Evolutionary conservation across 2,329 filamentous ascomycete species (phyloP), one percentile per base, ranked within the genome.

Genomic region (Botrytis hyacinthi): DNA sequence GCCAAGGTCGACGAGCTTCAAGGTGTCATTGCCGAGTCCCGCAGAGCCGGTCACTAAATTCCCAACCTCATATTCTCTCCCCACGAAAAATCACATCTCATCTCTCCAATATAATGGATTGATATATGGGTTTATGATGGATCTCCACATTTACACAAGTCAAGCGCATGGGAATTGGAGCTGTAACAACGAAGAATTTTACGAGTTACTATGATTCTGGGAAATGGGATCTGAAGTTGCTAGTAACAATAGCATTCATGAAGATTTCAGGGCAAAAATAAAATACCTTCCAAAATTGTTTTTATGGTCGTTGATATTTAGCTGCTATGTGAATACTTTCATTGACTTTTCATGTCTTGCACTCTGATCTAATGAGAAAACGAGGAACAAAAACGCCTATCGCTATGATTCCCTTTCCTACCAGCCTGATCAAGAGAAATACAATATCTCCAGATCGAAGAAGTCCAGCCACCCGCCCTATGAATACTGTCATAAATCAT

Each of bases 1-100:
- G 92, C 90, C 85, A 99, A 99, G 95, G 96, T 99, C 81, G 96
- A 99, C 85, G 95, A 98, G 89, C 94, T 99, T 88, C 93, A 94
- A 88, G 91, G 93, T 83, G 93, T 99, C 86, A 99, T 99, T 84
- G 94, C 95, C 83, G 96, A 98, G 89, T 92, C 95, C 84, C 95
- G 95, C 87, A 89, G 91, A 84, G 87, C 90, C 77, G 90, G 86
- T 85, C 90, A 91, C 86, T 92, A 91, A 88, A 85, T 80, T 80
- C 74, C 46, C 48, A 40, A 68, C 37, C 37, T 68, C 74, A 77
- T 75, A 63, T 57, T 62, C 54, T 66, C 60, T 32, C 73, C 73
- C 69, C 67, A 65, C 42, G 42, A 61, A 67, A 59, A 73, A 71
- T 68, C 48, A 72, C 44, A 60, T 48, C 70, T 77, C 82, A 70